Evolutionary conservation across 768 basidiomycete genomes (phyloP).

Genomic region (Obba rivulosa): DNA sequence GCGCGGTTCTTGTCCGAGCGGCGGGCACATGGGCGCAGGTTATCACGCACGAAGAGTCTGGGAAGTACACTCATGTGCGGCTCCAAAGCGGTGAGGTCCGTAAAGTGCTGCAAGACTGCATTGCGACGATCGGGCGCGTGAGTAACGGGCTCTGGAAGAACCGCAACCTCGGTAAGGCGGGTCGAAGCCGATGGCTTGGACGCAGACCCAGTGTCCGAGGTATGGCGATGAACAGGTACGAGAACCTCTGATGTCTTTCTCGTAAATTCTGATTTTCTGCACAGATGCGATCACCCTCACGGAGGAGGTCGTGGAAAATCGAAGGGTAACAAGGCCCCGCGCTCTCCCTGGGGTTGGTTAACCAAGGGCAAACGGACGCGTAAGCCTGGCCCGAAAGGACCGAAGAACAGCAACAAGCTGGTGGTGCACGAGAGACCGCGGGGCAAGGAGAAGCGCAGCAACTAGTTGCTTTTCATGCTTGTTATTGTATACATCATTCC

Average conservation of each 20-base stretch:
- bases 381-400: conserved; percentile 86
- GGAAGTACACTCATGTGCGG: conserved; percentile 74
- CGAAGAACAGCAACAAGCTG: conserved; percentile 87
- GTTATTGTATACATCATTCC: background rate
- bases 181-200: conserved; percentile 83
- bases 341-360: conserved; percentile 89
- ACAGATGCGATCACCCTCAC: conserved; percentile 85
- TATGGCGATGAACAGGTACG: conserved; percentile 95
- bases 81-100: conserved; percentile 93
- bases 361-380: conserved; percentile 92
- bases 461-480: conserved; percentile 1
- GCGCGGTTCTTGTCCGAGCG: conserved; percentile 78
- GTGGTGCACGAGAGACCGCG: conserved; percentile 82
- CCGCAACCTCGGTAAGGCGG: conserved; percentile 85
- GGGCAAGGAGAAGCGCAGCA: conserved; percentile 47
- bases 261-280: conserved; percentile 3
- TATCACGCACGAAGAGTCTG: conserved; percentile 67
- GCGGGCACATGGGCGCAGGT: conserved; percentile 86
- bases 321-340: conserved; percentile 93
- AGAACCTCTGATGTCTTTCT: conserved; percentile 1
- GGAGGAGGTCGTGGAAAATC: conserved; percentile 98
- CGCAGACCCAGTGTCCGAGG: conserved; percentile 82
- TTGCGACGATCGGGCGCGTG: conserved; percentile 86
- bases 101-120: conserved; percentile 73
- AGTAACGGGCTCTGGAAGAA: conserved; percentile 90